Conservation (phyloP, 768 basidiomycete species). For the Lactarius akahatsu region DNA sequence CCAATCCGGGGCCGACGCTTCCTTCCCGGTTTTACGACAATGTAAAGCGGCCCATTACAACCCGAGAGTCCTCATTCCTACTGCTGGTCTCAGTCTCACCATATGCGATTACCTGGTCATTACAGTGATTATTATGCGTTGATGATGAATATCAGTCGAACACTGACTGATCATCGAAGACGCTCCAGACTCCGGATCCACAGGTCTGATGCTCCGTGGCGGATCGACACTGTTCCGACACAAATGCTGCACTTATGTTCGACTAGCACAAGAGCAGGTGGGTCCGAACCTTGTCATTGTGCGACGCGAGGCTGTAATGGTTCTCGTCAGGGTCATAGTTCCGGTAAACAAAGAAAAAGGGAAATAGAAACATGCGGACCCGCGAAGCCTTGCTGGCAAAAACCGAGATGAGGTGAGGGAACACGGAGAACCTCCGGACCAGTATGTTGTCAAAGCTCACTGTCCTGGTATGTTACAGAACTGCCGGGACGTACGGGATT, state of each 20-base stretch:
- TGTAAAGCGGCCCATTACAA: background rate
- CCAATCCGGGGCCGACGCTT: no score
- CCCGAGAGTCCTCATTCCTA: background rate
- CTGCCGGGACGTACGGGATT: background rate
- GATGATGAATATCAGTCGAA: background rate
- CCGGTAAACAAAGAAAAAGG: background rate
- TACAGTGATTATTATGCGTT: background rate
- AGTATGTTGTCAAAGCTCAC: background rate
- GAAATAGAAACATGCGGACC: background rate
- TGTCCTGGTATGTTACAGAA: background rate
- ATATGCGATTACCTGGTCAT: background rate
- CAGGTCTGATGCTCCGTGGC: background rate
- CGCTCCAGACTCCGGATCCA: background rate
- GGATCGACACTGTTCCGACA: background rate
- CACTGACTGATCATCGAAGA: background rate
- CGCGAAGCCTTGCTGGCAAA: no score
- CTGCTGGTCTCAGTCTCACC: background rate
- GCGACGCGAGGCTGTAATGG: background rate
- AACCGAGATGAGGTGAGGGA: no score
- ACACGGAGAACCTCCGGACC: no score
- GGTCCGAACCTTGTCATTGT: background rate
- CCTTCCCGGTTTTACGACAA: no score
- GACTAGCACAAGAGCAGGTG: background rate
- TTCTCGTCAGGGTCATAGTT: background rate
- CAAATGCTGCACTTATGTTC: background rate